Base-by-base conservation (phyloP, 1,139 yeast genomes). In the Hemisphaericaspora xylanilytica region DNA sequence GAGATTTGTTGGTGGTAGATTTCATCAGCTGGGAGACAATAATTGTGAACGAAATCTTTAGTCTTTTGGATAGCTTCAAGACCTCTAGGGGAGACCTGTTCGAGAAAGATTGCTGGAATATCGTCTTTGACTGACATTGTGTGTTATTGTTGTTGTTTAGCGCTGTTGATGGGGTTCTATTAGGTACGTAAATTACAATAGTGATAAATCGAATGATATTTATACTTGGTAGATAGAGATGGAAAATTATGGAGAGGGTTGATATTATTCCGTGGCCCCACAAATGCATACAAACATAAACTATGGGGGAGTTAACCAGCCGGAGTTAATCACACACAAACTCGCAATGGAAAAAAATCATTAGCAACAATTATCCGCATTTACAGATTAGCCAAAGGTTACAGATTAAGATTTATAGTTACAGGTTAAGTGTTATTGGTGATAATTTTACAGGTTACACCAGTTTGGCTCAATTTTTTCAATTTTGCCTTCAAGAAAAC, bases 11-110 rank as follows among this genome's bases (percentile, higher is more conserved):
- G 38, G 29, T 61, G 57, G 56, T 69, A 79, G 12, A 73, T 49
- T 13, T 59, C 56, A 49, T 77, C 82, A 2, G 80, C 81, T 3
- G 88, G 87, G 33, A 77, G 51, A 52, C 84, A 78, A 50, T 78
- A 81, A 27, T 73, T 66, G 32, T 78, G 77, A 17, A 81, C 81
- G 52, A 81, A 81, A 39, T 69, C 68, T 50, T 75, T 74, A 38
- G 63, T 54, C 40, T 63, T 71, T 41, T 65, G 70, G 37, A 81
- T 70, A 15, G 80, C 65, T 35, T 73, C 81, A 36, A 71, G 58
- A 3, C 80, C 86, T 30, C 67, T 60, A 5, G 75, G 73, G 2
- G 79, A 66, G 39, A 81, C 33, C 40, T 70, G 58, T 40, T 67
- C 70, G 22, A 63, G 50, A 52, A 71, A 70, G 12, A 70, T 55